These are phyloP conservation scores for Byssoonygena ceratinophila DNA, from an alignment of 2,329 filamentous ascomycete genomes.

Conservation along the genomic window DNA sequence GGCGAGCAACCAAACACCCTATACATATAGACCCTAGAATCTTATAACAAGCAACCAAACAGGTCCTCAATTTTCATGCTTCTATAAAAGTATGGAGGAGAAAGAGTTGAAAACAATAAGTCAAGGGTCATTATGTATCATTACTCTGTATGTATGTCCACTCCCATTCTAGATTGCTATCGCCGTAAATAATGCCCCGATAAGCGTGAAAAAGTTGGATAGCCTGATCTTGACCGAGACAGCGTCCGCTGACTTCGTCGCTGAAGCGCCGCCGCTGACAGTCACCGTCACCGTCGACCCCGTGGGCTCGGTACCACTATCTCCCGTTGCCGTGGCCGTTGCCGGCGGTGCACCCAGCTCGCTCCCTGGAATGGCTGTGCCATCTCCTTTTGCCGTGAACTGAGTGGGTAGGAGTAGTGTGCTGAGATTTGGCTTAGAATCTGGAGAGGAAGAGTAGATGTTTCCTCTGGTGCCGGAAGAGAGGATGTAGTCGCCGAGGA, in stretches of 20 bases:
- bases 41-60: no score
- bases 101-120: no score
- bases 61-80: no score
- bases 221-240: not conserved
- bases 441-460: constrained; percentile 32
- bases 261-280: not conserved
- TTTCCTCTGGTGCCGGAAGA: constrained; percentile 33
- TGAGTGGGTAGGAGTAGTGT: constrained; percentile 11
- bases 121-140: no score
- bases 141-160: no score
- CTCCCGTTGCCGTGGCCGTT: constrained; percentile 9
- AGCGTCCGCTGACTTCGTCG: constrained; percentile 1
- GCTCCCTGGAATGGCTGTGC: constrained; percentile 37
- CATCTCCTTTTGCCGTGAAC: constrained; percentile 37
- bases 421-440: constrained; percentile 35
- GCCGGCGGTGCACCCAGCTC: constrained; percentile 28
- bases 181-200: not conserved
- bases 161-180: not conserved
- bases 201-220: not conserved
- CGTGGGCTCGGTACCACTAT: not conserved
- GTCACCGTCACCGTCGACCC: constrained; percentile 10
- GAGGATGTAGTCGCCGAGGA: constrained; percentile 37
- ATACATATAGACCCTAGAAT: no score
- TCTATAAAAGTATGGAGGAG: no score
- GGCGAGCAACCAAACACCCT: no score